Evolutionary conservation across 371 early-diverging fungal genomes (phyloP), one percentile per base, ranked within the genome.

Genomic region (Sanchytrium tribonematis): DNA sequence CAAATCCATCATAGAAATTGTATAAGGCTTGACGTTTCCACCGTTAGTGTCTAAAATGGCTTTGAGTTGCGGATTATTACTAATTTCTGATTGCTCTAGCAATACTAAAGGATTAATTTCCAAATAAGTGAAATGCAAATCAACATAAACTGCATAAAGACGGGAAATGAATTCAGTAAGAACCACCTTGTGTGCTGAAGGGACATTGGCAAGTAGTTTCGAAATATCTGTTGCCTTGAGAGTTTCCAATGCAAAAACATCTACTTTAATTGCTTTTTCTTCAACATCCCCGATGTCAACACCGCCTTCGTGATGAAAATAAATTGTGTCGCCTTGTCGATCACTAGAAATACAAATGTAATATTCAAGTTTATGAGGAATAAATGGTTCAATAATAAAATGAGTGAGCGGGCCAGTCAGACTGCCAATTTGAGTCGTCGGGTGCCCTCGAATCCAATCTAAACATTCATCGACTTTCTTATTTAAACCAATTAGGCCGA

Each of bases 221-320:
- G 78, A 76, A 31, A 88, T 80, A 71, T 87, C 80, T 31, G 81
- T 75, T 0, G 78, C 70, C 75, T 83, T 83, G 76, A 93, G 87
- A 30, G 76, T 74, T 22, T 81, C 79, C 65, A 83, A 75, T 28
- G 83, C 85, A 69, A 81, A 83, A 74, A 96, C 79, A 30, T 86
- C 78, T 69, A 92, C 79, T 71, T 86, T 84, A 73, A 84, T 76
- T 2, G 97, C 95, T 81, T 96, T 94, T 70, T 90, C 88, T 72
- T 94, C 97, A n/a, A 96, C 97, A 77, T 96, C 95, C 74, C 97
- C 97, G 32, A 96, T 83, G 72, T 96, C 97, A 67, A 96, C 88
- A 74, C 97, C 97, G 74, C 97, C 97, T 78, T 93, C 92, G 77
- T 93, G 92, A 30, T 92, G 91, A 79, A 94, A 96, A 71, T 90